phyloP scores from a whole-genome alignment of 2,329 filamentous ascomycete genomes.

The Cadophora sp. region DNA sequence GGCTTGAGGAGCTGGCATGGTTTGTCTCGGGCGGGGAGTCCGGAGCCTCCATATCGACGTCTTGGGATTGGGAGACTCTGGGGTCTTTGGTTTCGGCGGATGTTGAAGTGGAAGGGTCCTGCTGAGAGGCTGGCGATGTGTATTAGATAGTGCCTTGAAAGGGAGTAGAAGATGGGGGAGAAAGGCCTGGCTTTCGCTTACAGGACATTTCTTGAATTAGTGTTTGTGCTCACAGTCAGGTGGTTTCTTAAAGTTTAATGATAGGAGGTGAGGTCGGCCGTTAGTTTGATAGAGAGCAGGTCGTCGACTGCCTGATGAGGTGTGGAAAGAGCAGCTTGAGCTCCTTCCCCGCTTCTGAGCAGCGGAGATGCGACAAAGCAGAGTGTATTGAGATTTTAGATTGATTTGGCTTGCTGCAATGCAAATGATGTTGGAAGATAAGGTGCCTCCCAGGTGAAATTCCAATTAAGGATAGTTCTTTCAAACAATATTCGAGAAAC shows the following conservation, averaged over 20 bases:
- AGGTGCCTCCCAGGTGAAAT: too few species aligned
- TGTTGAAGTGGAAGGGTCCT: slow-evolving; percentile 8
- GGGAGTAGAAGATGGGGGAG: not conserved
- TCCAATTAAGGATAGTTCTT: too few species aligned
- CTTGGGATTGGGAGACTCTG: slow-evolving; percentile 17
- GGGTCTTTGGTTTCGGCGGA: not conserved
- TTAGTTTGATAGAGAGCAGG: not conserved
- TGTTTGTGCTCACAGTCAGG: slow-evolving; percentile 15
- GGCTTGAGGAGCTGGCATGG: slow-evolving; percentile 5
- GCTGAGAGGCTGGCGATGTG: not conserved
- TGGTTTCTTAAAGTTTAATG: not conserved
- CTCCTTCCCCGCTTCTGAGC: not conserved
- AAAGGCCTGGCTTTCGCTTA: slow-evolving; percentile 28
- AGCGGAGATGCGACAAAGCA: not conserved
- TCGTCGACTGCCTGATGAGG: not conserved
- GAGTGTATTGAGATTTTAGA: not conserved
- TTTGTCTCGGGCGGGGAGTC: slow-evolving; percentile 37
- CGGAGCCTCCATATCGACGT: slow-evolving; percentile 38
- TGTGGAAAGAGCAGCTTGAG: not conserved
- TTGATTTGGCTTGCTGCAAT: too few species aligned
- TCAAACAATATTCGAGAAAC: too few species aligned
- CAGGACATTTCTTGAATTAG: slow-evolving; percentile 30
- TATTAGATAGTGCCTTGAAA: not conserved
- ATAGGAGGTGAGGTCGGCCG: not conserved
- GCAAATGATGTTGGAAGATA: too few species aligned